These are phyloP conservation scores for Guyanaporus albipodus DNA, from an alignment of 768 basidiomycete genomes.

Conservation along the genomic window DNA sequence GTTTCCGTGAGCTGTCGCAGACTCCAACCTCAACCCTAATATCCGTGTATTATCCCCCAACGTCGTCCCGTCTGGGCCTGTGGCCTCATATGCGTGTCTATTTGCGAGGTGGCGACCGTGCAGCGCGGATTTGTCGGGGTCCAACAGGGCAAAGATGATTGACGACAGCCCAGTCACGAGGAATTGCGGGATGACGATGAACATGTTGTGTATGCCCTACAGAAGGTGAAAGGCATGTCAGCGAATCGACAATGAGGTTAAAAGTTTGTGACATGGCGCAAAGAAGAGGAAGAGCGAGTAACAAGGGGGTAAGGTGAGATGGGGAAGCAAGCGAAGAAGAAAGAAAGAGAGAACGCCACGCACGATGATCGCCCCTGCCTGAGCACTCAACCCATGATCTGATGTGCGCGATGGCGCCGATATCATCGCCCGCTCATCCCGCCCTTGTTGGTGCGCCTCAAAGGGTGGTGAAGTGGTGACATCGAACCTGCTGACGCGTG, in stretches of 20 bases:
- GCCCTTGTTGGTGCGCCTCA: slow-evolving; percentile 9
- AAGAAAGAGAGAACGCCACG: slow-evolving; percentile 30
- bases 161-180: slow-evolving; percentile 84
- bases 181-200: slow-evolving; percentile 92
- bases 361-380: slow-evolving; percentile 86
- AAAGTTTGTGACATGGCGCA: background rate
- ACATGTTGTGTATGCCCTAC: slow-evolving; percentile 94
- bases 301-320: background rate
- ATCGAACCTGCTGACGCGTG: slow-evolving; percentile 48
- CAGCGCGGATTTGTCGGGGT: slow-evolving; percentile 50
- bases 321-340: background rate
- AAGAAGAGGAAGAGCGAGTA: background rate
- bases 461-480: slow-evolving; percentile 25
- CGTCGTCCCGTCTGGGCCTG: no score
- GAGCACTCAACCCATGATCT: slow-evolving; percentile 64
- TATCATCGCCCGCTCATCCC: slow-evolving; percentile 9
- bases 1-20: no score
- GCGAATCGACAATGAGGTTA: background rate
- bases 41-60: no score
- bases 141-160: slow-evolving; percentile 81
- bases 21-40: no score
- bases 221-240: background rate
- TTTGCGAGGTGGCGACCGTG: slow-evolving; percentile 30
- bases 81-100: background rate
- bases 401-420: no score